Conservation (phyloP, 768 basidiomycete species). For the Boletus rubescentipes region DNA sequence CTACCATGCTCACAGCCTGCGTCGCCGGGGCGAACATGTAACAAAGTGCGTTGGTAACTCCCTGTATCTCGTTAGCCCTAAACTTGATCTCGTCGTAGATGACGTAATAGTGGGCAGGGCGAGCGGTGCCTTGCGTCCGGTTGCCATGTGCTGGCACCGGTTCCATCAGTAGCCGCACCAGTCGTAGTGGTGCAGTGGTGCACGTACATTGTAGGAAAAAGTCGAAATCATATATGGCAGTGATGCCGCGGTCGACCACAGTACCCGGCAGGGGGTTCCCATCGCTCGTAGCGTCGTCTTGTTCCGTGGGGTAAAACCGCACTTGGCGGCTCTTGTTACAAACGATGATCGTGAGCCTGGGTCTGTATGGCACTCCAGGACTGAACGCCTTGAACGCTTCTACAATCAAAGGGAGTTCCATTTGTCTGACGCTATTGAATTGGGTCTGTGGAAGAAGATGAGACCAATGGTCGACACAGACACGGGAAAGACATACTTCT, state of each 20-base stretch:
- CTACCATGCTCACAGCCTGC: background rate
- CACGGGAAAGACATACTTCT: background rate
- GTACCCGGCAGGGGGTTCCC: background rate
- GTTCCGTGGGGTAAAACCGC: background rate
- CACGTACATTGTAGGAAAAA: conserved; percentile 1
- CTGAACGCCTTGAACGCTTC: background rate
- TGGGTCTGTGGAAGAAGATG: background rate
- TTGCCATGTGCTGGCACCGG: background rate
- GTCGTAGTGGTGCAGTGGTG: background rate
- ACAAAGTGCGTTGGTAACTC: background rate
- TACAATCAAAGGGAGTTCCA: background rate
- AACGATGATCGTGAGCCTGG: background rate
- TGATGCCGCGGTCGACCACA: background rate
- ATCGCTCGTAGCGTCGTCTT: background rate
- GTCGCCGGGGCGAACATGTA: background rate
- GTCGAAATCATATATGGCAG: background rate
- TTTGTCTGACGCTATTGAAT: background rate
- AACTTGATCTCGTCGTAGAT: background rate
- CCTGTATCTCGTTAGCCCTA: background rate
- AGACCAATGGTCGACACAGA: background rate
- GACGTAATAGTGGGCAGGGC: background rate
- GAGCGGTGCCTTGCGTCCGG: background rate
- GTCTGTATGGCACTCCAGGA: background rate
- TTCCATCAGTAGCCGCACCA: background rate
- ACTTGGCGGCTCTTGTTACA: background rate